phyloP scores from a whole-genome alignment of 2,329 filamentous ascomycete genomes.

The Pseudogymnoascus destructans region DNA sequence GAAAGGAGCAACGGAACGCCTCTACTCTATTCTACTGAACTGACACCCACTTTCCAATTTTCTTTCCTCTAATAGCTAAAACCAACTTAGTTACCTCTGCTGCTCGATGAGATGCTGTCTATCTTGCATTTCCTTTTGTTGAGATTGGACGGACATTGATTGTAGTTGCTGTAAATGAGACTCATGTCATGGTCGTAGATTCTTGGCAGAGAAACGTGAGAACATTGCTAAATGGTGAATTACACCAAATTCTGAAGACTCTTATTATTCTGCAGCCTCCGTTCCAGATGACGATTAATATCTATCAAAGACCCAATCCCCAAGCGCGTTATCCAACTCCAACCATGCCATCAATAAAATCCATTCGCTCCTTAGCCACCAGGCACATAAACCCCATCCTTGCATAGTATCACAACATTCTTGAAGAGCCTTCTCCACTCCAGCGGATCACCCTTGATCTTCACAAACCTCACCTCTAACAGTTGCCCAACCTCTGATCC shows the following conservation, averaged over 20 bases:
- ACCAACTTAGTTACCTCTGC: background rate
- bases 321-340: background rate
- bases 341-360: background rate
- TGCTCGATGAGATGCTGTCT: too few relatives aligned
- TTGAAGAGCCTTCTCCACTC: conserved; percentile 98
- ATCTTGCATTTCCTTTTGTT: too few relatives aligned
- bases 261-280: background rate
- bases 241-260: background rate
- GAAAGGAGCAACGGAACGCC: background rate
- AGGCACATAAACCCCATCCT: conserved; percentile 64
- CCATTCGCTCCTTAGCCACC: conserved; percentile 14
- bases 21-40: background rate
- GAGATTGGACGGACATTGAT: too few relatives aligned
- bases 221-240: background rate
- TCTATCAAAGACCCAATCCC: background rate
- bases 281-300: background rate
- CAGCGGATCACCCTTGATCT: conserved; percentile 87
- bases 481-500: conserved; percentile 32
- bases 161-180: too few relatives aligned
- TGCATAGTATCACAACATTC: conserved; percentile 76
- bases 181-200: background rate
- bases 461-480: conserved; percentile 81
- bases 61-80: background rate
- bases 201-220: background rate
- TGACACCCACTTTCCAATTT: background rate